Base-by-base conservation (phyloP, 2,329 filamentous ascomycete genomes). In the Lasiodiplodia theobromae region DNA sequence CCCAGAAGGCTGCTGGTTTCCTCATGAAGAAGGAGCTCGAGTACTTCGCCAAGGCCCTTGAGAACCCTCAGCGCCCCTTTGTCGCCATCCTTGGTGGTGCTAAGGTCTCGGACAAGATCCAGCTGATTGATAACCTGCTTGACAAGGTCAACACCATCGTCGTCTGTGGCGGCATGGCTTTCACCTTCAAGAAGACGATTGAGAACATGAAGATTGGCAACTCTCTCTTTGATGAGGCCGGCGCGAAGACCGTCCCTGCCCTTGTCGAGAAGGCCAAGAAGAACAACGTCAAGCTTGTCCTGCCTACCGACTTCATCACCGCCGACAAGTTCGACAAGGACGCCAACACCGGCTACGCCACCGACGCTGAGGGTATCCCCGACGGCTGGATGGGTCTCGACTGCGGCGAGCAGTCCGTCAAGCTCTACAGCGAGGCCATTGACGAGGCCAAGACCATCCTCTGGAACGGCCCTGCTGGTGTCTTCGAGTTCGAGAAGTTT, bases 1-100 rank as follows among this genome's bases (percentile, higher is more conserved):
- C 95, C 74, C 93, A 98, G 82, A 97, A 97, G 87, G 96, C 96
- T 11, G 93, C 95, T 68, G 96, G 96, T 71, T 99, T 97, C 90
- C 90, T 99, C 78, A 94, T 99, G 87, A 99, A 99, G 92, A 99
- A 98, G 88, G 96, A 99, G 85, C 92, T 99, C 72, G 96, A 99
- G 80, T 99, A 99, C 90, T 99, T 99, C 80, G 96, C 96, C 73
- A 89, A 97, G 86, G 96, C 94, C 49, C 92, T 99, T 71, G 96
- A 99, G 86, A 89, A 88, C 76, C 96, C 96, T 71, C 87, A 96
- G 85, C 91, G 95, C 68, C 96, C 96, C 71, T 99, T 99, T 92
- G 91, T 99, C 67, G 96, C 96, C 81, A 99, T 99, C 80, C 92
- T 99, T 66, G 96, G 96, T 76, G 96, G 96, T 75, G 94, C 96